phyloP scores from a whole-genome alignment of 176 grass and related monocot genomes.

The Triticum aestivum region IWGSC_CS_RefSeq_v2.1 NC_057808.1:41881085-41881584 shows the following conservation, averaged over 20 bases:
- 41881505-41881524: not conserved
- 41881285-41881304: not conserved
- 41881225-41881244: not conserved
- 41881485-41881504: not conserved
- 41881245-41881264: not conserved
- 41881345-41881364: not conserved
- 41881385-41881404: not conserved
- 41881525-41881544: not conserved
- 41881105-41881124: slow-evolving; percentile 39
- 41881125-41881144: slow-evolving; percentile 20
- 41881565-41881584: not conserved
- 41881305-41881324: slow-evolving; percentile 12
- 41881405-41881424: not conserved
- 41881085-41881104: slow-evolving; percentile 99
- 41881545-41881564: not conserved
- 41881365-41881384: slow-evolving; percentile 8
- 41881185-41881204: too few species aligned
- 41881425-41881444: not conserved
- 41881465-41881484: not conserved
- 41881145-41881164: too few species aligned
- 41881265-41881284: not conserved
- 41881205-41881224: slow-evolving; percentile 14
- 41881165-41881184: too few species aligned
- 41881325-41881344: not conserved
- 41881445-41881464: not conserved